Percentiles rank a stretch among this genome's conserved stretches.
These are phyloP conservation scores for Apiospora phragmitis DNA, from an alignment of 2,329 filamentous ascomycete genomes.

Conservation along the genomic window DNA sequence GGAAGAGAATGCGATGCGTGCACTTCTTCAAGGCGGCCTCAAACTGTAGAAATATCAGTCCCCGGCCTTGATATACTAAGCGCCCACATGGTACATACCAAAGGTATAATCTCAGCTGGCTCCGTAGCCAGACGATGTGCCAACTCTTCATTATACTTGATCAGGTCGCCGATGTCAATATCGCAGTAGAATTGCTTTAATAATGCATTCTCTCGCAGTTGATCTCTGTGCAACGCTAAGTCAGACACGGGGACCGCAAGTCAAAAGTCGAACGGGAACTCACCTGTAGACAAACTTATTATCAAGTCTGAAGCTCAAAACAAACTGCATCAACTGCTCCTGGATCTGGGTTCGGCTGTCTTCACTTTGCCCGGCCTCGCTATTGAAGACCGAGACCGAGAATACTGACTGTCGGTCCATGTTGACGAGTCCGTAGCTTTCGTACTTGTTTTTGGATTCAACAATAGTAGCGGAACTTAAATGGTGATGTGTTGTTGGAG, in stretches of 20 bases:
- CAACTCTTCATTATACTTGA: conserved; percentile 93
- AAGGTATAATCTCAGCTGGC: conserved; percentile 87
- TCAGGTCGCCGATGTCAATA: conserved; percentile 91
- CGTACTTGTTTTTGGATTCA: background rate
- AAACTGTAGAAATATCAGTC: conserved; percentile 62
- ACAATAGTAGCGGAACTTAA: conserved; percentile 1
- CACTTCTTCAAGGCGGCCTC: conserved; percentile 87
- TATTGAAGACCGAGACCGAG: conserved; percentile 77
- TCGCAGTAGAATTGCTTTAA: conserved; percentile 96
- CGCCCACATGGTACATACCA: conserved; percentile 56
- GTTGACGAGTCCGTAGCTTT: conserved; percentile 19
- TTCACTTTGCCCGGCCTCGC: conserved; percentile 63
- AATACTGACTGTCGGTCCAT: conserved; percentile 93
- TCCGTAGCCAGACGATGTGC: conserved; percentile 87
- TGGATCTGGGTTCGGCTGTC: conserved; percentile 74
- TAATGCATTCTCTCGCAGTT: conserved; percentile 91
- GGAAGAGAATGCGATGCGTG: conserved; percentile 90
- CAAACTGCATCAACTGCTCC: conserved; percentile 81
- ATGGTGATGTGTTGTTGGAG: background rate
- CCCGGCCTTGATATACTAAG: background rate
- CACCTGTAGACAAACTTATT: conserved; percentile 94
- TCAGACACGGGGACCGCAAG: conserved; percentile 17
- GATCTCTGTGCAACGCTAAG: conserved; percentile 65
- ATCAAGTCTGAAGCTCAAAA: conserved; percentile 91
- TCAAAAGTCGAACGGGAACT: conserved; percentile 16